phyloP scores from a whole-genome alignment of 768 basidiomycete genomes.

The Favolaschia claudopus region DNA sequence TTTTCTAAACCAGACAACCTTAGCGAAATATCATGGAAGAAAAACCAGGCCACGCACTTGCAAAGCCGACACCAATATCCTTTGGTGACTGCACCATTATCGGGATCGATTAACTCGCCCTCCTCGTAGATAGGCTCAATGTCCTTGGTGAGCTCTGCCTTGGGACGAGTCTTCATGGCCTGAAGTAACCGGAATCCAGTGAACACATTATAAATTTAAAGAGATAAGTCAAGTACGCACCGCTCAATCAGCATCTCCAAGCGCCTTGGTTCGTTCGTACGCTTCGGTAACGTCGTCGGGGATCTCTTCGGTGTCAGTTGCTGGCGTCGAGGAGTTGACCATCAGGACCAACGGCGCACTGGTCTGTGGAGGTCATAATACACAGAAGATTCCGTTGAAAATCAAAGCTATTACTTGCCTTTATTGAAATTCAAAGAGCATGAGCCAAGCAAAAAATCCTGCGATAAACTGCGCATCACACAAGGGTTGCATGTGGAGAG shows the following conservation, averaged over 20 bases:
- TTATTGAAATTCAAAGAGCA: too few relatives aligned
- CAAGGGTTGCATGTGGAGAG: too few relatives aligned
- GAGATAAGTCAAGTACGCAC: not conserved
- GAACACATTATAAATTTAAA: not conserved
- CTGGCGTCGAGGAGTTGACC: too few relatives aligned
- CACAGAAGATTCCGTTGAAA: too few relatives aligned
- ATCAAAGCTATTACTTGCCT: too few relatives aligned
- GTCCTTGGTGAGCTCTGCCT: not conserved
- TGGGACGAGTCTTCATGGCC: not conserved
- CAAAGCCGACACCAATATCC: slow-evolving; percentile 28
- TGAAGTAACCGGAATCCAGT: too few relatives aligned
- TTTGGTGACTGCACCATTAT: slow-evolving; percentile 11
- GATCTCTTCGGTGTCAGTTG: too few relatives aligned
- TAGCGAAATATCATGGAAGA: not conserved
- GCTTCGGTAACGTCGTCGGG: too few relatives aligned
- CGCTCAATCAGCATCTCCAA: not conserved
- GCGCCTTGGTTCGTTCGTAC: not conserved
- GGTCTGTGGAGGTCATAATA: too few relatives aligned
- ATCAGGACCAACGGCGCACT: too few relatives aligned
- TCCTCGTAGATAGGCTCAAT: not conserved
- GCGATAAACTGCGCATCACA: too few relatives aligned
- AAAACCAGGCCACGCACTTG: slow-evolving; percentile 18
- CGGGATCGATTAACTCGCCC: not conserved
- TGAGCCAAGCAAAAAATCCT: too few relatives aligned
- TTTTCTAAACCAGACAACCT: not conserved